Conservation (phyloP, 1,284 basidiomycete genomes). For the Naganishia liquefaciens region DNA sequence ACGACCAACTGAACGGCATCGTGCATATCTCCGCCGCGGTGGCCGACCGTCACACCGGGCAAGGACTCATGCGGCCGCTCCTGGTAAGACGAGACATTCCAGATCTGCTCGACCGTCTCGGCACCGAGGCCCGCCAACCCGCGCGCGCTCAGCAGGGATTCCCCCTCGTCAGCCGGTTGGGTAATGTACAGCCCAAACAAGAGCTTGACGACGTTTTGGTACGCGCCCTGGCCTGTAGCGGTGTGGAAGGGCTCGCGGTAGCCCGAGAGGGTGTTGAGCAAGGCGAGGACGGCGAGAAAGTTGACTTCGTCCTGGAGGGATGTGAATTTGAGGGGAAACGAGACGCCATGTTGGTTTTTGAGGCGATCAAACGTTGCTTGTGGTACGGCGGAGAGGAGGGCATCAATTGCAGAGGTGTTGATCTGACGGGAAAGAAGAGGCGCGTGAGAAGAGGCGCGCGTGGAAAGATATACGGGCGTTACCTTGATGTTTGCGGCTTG, state of each 20-base stretch:
- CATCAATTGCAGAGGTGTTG: slow-evolving; percentile 59
- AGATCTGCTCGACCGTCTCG: slow-evolving; percentile 67
- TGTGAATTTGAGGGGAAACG: slow-evolving; percentile 72
- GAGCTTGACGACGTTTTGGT: slow-evolving; percentile 73
- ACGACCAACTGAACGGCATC: slow-evolving; percentile 71
- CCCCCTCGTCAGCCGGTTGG: slow-evolving; percentile 54
- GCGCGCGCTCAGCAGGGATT: slow-evolving; percentile 62
- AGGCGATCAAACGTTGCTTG: slow-evolving; percentile 64
- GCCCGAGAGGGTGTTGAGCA: slow-evolving; percentile 78
- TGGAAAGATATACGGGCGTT: too few species aligned
- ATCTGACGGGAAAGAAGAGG: slow-evolving; percentile 54
- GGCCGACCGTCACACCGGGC: slow-evolving; percentile 70
- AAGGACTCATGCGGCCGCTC: slow-evolving; percentile 71
- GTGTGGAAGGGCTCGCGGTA: slow-evolving; percentile 70
- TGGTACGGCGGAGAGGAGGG: slow-evolving; percentile 65
- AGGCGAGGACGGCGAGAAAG: slow-evolving; percentile 67
- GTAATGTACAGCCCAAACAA: slow-evolving; percentile 70
- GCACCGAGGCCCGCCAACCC: slow-evolving; percentile 63
- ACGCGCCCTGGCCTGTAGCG: slow-evolving; percentile 71
- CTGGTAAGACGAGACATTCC: slow-evolving; percentile 66
- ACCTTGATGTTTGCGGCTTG: slow-evolving; percentile 32
- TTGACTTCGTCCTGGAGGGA: slow-evolving; percentile 70
- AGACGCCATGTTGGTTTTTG: slow-evolving; percentile 64
- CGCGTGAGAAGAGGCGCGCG: too few species aligned
- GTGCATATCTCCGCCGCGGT: slow-evolving; percentile 70